Conservation (phyloP, 805 yeast species). For the Ogataea paradorogensis region DNA sequence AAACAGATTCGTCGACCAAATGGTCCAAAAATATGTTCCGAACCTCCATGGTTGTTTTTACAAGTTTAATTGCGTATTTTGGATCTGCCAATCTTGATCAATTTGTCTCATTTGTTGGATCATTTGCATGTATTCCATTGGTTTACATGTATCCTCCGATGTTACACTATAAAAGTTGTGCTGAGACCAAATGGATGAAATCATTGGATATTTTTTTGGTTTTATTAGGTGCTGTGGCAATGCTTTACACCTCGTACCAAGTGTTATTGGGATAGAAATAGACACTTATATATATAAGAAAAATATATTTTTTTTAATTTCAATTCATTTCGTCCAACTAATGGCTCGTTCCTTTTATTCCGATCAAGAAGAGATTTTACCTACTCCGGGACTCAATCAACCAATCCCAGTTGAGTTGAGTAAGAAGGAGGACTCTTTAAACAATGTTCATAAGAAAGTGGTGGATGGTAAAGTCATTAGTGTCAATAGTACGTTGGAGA, state of each 20-base stretch:
- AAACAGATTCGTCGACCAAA: slow-evolving; percentile 47
- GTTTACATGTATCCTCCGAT: slow-evolving; percentile 85
- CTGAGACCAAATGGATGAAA: slow-evolving; percentile 38
- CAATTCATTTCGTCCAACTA: not conserved
- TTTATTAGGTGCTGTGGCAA: slow-evolving; percentile 54
- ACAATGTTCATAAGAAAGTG: slow-evolving; percentile 36
- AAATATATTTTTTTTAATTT: slow-evolving; percentile 1
- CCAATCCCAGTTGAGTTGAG: slow-evolving; percentile 37
- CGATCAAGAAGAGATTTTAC: slow-evolving; percentile 47
- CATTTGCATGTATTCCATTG: slow-evolving; percentile 81
- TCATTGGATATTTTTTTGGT: slow-evolving; percentile 48
- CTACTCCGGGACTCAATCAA: slow-evolving; percentile 47
- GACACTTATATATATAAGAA: not conserved
- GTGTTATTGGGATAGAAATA: slow-evolving; percentile 26
- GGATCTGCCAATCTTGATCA: slow-evolving; percentile 70
- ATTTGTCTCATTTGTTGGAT: slow-evolving; percentile 78
- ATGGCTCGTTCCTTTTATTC: slow-evolving; percentile 46
- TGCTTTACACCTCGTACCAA: slow-evolving; percentile 67
- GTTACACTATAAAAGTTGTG: slow-evolving; percentile 58
- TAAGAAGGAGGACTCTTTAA: slow-evolving; percentile 34
- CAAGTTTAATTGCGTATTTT: slow-evolving; percentile 57
- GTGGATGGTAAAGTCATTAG: slow-evolving; percentile 56
- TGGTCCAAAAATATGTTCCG: slow-evolving; percentile 68
- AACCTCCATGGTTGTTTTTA: slow-evolving; percentile 48
- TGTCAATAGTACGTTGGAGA: slow-evolving; percentile 46